Percentiles rank a stretch among this genome's conserved stretches.
Conservation (phyloP, 768 basidiomycete species). For the Leccinum boreale region DNA sequence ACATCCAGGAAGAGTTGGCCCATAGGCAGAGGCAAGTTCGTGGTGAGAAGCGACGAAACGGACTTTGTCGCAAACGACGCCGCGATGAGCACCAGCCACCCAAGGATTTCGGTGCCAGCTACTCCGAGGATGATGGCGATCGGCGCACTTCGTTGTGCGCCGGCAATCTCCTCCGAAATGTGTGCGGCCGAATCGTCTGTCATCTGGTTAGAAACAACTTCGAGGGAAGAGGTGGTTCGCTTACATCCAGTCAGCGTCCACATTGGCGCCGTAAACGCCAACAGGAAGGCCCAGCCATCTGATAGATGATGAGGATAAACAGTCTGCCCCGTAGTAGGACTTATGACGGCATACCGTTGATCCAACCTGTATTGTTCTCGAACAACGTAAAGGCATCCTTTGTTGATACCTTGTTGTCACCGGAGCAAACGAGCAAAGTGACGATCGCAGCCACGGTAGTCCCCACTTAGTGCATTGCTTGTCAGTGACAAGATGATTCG, state of each 20-base stretch:
- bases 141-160: constrained; percentile 61
- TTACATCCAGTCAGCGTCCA: constrained; percentile 77
- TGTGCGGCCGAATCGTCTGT: constrained; percentile 76
- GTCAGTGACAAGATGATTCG: background rate
- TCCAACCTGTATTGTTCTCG: constrained; percentile 72
- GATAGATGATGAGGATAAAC: background rate
- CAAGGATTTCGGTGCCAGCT: constrained; percentile 53
- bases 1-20: constrained; percentile 66
- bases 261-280: constrained; percentile 74
- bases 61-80: constrained; percentile 63
- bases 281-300: constrained; percentile 73
- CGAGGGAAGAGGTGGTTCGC: constrained; percentile 17
- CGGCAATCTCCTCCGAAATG: constrained; percentile 68
- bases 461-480: constrained; percentile 42
- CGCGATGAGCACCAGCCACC: constrained; percentile 64
- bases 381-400: constrained; percentile 65
- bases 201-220: background rate
- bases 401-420: constrained; percentile 58
- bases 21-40: constrained; percentile 62
- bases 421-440: constrained; percentile 53
- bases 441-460: constrained; percentile 64
- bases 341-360: constrained; percentile 41
- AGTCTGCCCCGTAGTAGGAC: background rate
- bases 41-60: constrained; percentile 45
- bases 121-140: constrained; percentile 68